Evolutionary conservation across 345 rosid species (phyloP).

Genomic region (Populus alba): DNA sequence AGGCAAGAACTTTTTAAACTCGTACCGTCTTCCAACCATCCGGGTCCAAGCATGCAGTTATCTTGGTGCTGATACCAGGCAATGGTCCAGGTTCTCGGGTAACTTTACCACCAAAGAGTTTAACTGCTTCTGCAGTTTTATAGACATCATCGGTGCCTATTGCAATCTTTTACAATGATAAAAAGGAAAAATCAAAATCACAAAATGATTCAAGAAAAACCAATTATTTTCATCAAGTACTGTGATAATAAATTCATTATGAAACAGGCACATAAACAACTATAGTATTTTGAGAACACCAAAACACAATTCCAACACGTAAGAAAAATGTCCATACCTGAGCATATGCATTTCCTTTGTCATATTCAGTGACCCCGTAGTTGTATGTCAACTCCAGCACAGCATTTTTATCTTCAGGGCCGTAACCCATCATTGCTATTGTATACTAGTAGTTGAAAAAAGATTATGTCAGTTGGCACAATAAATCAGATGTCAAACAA

Average conservation of each 20-base stretch:
- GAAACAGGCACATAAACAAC: background rate
- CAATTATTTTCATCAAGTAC: background rate
- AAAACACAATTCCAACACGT: background rate
- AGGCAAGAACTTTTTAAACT: background rate
- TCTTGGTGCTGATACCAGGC: constrained; percentile 93
- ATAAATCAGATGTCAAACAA: constrained; percentile 1
- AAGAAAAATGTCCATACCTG: constrained; percentile 46
- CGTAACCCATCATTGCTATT: constrained; percentile 89
- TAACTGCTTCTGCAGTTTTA: constrained; percentile 86
- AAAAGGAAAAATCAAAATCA: constrained; percentile 4
- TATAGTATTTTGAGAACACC: background rate
- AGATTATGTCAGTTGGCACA: constrained; percentile 8
- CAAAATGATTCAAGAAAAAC: constrained; percentile 6
- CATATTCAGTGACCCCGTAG: constrained; percentile 86
- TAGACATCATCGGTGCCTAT: constrained; percentile 95
- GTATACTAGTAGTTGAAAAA: constrained; percentile 46
- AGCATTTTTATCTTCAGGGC: constrained; percentile 81
- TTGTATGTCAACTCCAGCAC: constrained; percentile 91
- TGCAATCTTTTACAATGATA: constrained; percentile 60
- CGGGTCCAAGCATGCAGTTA: constrained; percentile 94
- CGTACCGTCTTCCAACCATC: constrained; percentile 97
- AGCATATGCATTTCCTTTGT: constrained; percentile 88
- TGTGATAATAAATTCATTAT: background rate
- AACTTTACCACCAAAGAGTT: constrained; percentile 79
- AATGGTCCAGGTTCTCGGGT: constrained; percentile 94